Evolutionary conservation across 148 eudicot genomes (phyloP), one percentile per base, ranked within the genome.

Genomic region (Amaranthus hypochondriacus): DNA sequence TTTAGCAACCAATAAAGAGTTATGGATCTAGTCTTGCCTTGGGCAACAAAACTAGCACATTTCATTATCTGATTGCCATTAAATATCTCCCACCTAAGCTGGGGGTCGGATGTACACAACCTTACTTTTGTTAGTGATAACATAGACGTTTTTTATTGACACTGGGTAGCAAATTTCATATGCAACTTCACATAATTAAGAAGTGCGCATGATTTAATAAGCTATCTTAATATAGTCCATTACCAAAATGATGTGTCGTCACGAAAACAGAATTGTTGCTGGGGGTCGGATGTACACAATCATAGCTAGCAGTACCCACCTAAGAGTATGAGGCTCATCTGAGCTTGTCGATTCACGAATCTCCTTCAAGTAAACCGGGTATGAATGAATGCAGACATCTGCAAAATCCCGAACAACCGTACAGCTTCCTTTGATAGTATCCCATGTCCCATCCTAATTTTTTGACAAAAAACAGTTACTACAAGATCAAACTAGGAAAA

Each of bases 361-460:
- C 86, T 92, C 96, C 78, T 83, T 88, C 78, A 91, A 80, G 82
- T 86, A 90, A 73, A 86, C 71, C 3, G 92, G 93, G 55, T 95
- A 95, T 4, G 96, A 92, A 73, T 90, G 90, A 64, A 87, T 76
- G 79, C 97, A 92, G 58, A 92, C 56, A 80, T 91, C 98, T 3
- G 89, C 90, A 76, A 94, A 94, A 86, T 94, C 98, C 10, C 87
- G 87, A 73, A 91, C 98, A 15, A 80, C 92, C 2, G 90, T 94
- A 77, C 96, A 94, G 75, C 98, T 91, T 57, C 92, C 97, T 79
- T 83, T 86, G 72, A 94, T 71, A 65, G 97, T 88, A 7, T 81
- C 92, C 96, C 90, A 87, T 66, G 97, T 94, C 77, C 98, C 98
- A 80, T 94, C 97, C 98, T 94, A 80, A 4, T 62, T 48, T 14